Evolutionary conservation across 2,329 filamentous ascomycete genomes (phyloP), one percentile per base, ranked within the genome.

Genomic region (Elsinoe necatrix): DNA sequence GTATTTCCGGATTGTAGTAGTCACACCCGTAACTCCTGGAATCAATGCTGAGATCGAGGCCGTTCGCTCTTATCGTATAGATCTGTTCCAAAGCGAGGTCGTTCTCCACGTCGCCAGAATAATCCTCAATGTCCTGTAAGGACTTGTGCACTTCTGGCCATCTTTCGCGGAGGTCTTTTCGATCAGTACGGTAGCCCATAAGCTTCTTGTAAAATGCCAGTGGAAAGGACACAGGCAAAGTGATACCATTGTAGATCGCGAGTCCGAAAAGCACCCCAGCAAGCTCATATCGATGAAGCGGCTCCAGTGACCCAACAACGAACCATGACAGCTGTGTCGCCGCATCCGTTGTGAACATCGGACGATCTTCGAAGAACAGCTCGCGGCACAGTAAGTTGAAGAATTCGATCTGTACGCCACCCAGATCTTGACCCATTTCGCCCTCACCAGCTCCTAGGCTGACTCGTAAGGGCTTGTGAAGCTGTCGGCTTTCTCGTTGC

Each of bases 321-420:
- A 98, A 96, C 88, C 90, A 98, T 9, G 85, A 84, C 79, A 93
- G 86, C 29, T 82, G 82, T 0, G 87, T 93, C 56, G 83, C 76
- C 0, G 80, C 72, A 63, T 97, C 90, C 29, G 89, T 80, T 0
- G 84, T 86, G 68, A 97, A 97, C 55, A 87, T 82, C 1, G 86
- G 75, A 77, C 27, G 2, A 42, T 84, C 79, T 3, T 89, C 86
- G 63, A 89, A 79, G 45, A 97, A 78, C 2, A 87, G 87, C 65
- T 95, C 85, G 0, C 82, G 82, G 63, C 96, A 84, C 16, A 88
- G 83, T 25, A 96, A 73, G 14, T 89, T 83, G 73, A 98, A 97
- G 68, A 95, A 97, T 61, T 98, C 93, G 68, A 95, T 91, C 64
- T 96, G 92, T 1, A 98, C 91, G 61, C 93, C 93, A 42, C 93